Evolutionary conservation across 257 asterid species (phyloP), one percentile per base, ranked within the genome.

Genomic region (Ilex aquifolium): DNA sequence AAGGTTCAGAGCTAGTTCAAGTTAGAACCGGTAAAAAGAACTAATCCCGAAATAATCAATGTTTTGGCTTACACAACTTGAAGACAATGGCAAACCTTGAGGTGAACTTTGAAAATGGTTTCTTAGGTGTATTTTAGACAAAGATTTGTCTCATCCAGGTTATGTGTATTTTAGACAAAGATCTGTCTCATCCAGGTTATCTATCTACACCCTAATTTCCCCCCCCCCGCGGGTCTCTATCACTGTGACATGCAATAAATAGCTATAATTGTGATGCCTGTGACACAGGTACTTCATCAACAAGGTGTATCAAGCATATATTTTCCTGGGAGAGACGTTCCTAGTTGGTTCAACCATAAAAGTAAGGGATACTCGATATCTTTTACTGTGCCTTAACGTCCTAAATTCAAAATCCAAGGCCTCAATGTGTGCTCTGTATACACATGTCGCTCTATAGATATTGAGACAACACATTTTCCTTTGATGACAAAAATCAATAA

Each of bases 351-450:
- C 68, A 30, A 7, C 9, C 13, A 44, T 31, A 46, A 11, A 10
- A 68, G 54, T 12, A 31, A 56, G 61, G 7, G 12, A 27, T 46
- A 0, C 13, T 4, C 68, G 15, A 14, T 60, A 44, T 15, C 62
- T 39, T 55, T 68, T 29, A 31, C 67, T 31, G 48, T 62, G 48
- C 48, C 73, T 49, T 12, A 1, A 49, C 54, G 0, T 49, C n/a
- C 54, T 12, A 49, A 12, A 3, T 4, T 49, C 17, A 6, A 11
- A n/a, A 12, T 11, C 54, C 17, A 12, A 12, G 54, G 1, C 54
- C 10, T 49, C 11, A 49, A 49, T 49, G 17, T 49, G 6, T 11
- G 64, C 21, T 7, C 31, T 46, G 52, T 61, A 6, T 49, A 49
- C 2, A 6, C 54, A 44, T 1, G 9, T 44, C 13, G 11, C 27